Base-by-base conservation (phyloP, 306 rosid species). In the Arachis stenosperma region DNA sequence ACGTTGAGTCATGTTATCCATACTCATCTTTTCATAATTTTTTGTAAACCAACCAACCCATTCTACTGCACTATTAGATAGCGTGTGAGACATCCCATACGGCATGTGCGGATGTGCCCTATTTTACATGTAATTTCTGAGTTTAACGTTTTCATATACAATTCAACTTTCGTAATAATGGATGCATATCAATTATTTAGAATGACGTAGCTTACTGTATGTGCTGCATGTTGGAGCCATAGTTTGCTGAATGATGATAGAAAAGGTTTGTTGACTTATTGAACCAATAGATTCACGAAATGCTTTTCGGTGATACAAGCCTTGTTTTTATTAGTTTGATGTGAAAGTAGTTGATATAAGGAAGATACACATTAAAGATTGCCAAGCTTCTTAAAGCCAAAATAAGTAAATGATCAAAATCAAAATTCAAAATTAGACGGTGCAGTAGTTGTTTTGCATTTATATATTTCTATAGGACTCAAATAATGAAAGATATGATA, bases 401-500 rank as follows among this genome's bases (percentile, higher is more conserved):
- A 47, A 44, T 6, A 47, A 9, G 5, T 48, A 48, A 48, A 48
- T 48, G 6, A 48, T 48, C 14, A 48, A 58, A 22, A 48, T 48
- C 14, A 48, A 58, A 22, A 68, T 29, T 77, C 75, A 61, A 76
- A 48, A 48, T 40, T 57, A 17, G 14, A 76, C 13, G 27, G 50
- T 40, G 11, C 36, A 22, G 0, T 27, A 52, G 29, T 52, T 44
- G 7, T 67, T 57, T 67, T 50, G 8, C 40, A 9, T 17, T 8
- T 62, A 10, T 5, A 61, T 50, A 13, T 51, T 4, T 61, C 5
- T 59, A 33, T 58, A 2, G 37, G 37, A 2, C 12, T 46, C 6
- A 14, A 65, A 65, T 12, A 22, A 11, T 11, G 2, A 30, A 60
- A 69, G 42, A 41, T 2, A 46, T 2, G 12, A 8, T 46, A 9